These are phyloP conservation scores for Pachyrhizus erosus DNA, from an alignment of 306 rosid genomes.

Conservation along the genomic window DNA sequence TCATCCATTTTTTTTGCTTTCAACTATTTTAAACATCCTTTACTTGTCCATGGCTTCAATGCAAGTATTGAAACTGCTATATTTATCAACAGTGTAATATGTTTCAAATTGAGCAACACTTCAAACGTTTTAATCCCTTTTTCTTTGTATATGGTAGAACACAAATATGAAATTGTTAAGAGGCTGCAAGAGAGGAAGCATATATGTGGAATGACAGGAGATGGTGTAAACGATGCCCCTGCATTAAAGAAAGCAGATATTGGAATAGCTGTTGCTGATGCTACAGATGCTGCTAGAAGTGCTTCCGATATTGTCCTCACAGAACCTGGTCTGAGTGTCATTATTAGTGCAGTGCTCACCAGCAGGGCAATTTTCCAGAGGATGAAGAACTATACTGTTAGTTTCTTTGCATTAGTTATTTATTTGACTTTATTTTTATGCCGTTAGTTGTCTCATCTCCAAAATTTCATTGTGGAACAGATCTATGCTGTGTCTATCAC, in stretches of 20 bases:
- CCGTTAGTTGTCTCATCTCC: constrained; percentile 23
- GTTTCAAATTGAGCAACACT: constrained; percentile 1
- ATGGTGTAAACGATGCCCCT: constrained; percentile 97
- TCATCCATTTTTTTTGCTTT: background rate
- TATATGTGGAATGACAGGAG: constrained; percentile 99
- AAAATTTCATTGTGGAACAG: constrained; percentile 45
- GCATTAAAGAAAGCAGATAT: constrained; percentile 95
- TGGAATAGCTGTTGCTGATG: constrained; percentile 97
- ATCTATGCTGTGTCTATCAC: constrained; percentile 97
- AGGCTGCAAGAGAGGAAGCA: constrained; percentile 91
- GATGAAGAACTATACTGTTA: constrained; percentile 96
- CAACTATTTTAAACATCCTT: constrained; percentile 20
- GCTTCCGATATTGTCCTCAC: constrained; percentile 98
- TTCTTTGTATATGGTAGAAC: constrained; percentile 60
- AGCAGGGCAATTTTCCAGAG: constrained; percentile 95
- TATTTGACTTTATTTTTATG: background rate
- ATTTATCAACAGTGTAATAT: background rate
- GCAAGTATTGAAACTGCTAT: constrained; percentile 15
- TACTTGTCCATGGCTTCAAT: background rate
- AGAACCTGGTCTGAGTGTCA: constrained; percentile 95
- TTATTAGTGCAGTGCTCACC: constrained; percentile 90
- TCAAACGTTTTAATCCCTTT: constrained; percentile 16
- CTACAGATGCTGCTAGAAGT: constrained; percentile 96
- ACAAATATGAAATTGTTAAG: constrained; percentile 93
- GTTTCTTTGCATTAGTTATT: constrained; percentile 38